These are phyloP conservation scores for Blastobotrys robertii DNA, from an alignment of 805 yeast genomes.

Conservation along the genomic window DNA sequence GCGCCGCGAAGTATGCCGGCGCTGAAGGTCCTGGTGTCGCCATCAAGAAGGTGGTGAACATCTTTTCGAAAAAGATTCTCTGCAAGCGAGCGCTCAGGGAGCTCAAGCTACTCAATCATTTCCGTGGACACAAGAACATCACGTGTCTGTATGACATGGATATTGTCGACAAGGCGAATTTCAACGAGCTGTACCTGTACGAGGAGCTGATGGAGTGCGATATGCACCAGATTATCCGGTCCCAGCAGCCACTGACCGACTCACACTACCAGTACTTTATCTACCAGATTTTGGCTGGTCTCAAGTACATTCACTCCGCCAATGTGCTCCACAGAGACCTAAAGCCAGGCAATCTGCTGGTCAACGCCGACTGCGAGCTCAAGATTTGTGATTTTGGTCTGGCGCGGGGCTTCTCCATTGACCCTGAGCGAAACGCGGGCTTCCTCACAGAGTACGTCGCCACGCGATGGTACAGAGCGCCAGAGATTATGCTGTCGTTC, in stretches of 20 bases:
- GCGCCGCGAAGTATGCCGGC: slow-evolving; percentile 79
- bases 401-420: slow-evolving; percentile 49
- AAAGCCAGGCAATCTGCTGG: slow-evolving; percentile 77
- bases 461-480: slow-evolving; percentile 96
- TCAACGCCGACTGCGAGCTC: slow-evolving; percentile 88
- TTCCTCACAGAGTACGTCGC: slow-evolving; percentile 97
- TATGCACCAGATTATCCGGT: slow-evolving; percentile 92
- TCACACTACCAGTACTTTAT: slow-evolving; percentile 90
- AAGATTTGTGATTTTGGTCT: slow-evolving; percentile 93
- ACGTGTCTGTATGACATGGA: slow-evolving; percentile 93
- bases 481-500: slow-evolving; percentile 92
- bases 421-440: slow-evolving; percentile 55
- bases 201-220: slow-evolving; percentile 99
- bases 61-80: slow-evolving; percentile 80
- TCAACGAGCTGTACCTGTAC: slow-evolving; percentile 86
- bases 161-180: slow-evolving; percentile 66
- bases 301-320: slow-evolving; percentile 82
- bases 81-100: slow-evolving; percentile 91
- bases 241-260: slow-evolving; percentile 89
- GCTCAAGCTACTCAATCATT: slow-evolving; percentile 79
- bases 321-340: slow-evolving; percentile 89
- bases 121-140: slow-evolving; percentile 92
- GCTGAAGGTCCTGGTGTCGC: slow-evolving; percentile 81
- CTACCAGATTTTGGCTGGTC: slow-evolving; percentile 85
- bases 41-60: slow-evolving; percentile 90